These are phyloP conservation scores for Caryopteris hybrid DNA, from an alignment of 305 asterid genomes.

Conservation along the genomic window DNA sequence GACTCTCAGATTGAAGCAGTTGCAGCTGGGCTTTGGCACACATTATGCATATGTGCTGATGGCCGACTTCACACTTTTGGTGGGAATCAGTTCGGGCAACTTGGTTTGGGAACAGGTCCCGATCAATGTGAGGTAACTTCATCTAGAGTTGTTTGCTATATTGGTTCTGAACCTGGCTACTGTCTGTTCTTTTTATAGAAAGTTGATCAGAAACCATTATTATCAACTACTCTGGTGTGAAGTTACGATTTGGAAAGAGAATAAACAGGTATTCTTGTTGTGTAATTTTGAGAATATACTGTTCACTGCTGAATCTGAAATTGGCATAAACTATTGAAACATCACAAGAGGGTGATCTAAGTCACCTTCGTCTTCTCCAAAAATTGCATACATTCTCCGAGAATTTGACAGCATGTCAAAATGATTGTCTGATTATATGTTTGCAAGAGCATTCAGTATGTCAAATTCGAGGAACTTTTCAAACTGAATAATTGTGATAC, in stretches of 20 bases:
- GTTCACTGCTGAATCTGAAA: no score
- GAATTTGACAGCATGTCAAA: neutral
- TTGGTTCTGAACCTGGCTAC: slow-evolving; percentile 32
- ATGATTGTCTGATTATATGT: neutral
- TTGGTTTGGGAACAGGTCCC: slow-evolving; percentile 49
- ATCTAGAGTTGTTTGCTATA: neutral
- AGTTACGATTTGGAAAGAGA: slow-evolving; percentile 35
- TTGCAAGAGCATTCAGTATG: neutral
- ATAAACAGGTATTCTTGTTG: slow-evolving; percentile 31
- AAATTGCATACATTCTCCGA: slow-evolving; percentile 1
- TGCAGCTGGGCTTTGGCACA: slow-evolving; percentile 62
- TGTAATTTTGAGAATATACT: slow-evolving; percentile 12
- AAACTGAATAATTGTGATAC: neutral
- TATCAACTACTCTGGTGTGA: slow-evolving; percentile 35
- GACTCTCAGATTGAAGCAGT: slow-evolving; percentile 35
- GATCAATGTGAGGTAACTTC: slow-evolving; percentile 47
- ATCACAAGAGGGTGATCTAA: neutral
- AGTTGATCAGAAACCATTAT: slow-evolving; percentile 37
- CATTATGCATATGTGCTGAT: slow-evolving; percentile 36
- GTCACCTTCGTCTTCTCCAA: slow-evolving; percentile 8
- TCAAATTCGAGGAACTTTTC: slow-evolving; percentile 2
- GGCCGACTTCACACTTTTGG: slow-evolving; percentile 44
- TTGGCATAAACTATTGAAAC: slow-evolving; percentile 7
- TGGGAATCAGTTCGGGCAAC: slow-evolving; percentile 59
- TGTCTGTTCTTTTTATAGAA: slow-evolving; percentile 38